Conservation (phyloP, 2,329 filamentous ascomycete genomes). For the Fusarium pseudocircinatum region DNA sequence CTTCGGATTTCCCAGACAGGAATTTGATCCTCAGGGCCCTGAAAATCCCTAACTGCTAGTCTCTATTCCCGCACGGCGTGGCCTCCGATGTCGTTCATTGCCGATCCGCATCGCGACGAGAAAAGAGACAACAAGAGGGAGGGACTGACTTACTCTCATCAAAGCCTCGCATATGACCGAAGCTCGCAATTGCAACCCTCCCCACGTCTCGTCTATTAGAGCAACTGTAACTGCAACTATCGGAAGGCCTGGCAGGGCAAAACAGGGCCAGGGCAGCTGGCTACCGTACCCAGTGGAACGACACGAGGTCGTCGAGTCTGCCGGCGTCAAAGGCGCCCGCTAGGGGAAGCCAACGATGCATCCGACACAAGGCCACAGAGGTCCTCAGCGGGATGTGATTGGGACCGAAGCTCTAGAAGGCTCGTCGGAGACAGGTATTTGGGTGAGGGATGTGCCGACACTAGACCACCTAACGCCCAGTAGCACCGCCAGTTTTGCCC, state of each 20-base stretch:
- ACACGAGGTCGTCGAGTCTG: not conserved
- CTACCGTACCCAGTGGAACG: not conserved
- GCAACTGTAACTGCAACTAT: not conserved
- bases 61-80: constrained; percentile 3
- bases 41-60: not conserved
- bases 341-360: constrained; percentile 30
- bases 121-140: constrained; percentile 23
- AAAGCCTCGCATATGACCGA: constrained; percentile 5
- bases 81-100: not conserved
- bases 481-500: not conserved
- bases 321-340: constrained; percentile 10
- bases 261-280: not conserved
- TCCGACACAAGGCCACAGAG: constrained; percentile 14
- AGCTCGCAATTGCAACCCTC: not conserved
- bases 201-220: not conserved
- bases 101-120: not conserved
- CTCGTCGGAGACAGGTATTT: constrained; percentile 14
- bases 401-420: not conserved
- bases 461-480: not conserved
- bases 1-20: constrained; percentile 22
- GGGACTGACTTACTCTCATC: not conserved
- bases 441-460: constrained; percentile 24
- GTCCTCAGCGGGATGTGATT: constrained; percentile 14
- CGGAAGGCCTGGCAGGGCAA: not conserved
- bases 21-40: constrained; percentile 27